Base-by-base conservation (phyloP, 768 basidiomycete genomes). In the Sutorius australiensis region DNA sequence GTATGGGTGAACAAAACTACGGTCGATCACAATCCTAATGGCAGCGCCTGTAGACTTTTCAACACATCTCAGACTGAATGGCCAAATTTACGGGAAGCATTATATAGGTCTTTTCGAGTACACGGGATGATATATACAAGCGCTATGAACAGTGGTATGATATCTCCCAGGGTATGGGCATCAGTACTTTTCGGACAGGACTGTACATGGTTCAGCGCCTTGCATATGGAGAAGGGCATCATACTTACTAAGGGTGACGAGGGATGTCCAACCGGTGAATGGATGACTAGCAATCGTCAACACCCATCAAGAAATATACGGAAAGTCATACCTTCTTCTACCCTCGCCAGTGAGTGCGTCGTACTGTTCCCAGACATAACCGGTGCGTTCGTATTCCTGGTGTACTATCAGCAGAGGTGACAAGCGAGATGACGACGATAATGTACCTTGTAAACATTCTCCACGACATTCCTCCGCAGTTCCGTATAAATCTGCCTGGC, bases 281-380 rank as follows among this genome's bases (percentile, higher is more conserved):
- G 95, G 94, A 70, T 95, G 92, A 62, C 94, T 94, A 62, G 43
- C 48, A 53, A 27, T 38, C 16, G 42, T 56, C 33, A 63, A 28
- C 13, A 58, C 21, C 32, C 46, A 45, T 6, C 17, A 47, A 42
- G 39, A 33, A 36, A 51, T 55, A n/a, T 27, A n/a, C 16, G 38
- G 36, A 17, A 19, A 36, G 43, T 61, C 76, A n/a, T 55, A 88
- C 90, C 92, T 95, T 74, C 95, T 72, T 66, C 78, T 78, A 2
- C 95, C 95, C 66, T 92, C 81, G 16, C 95, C 95, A 14, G 82
- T 89, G 4, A 76, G 67, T 1, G 92, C 75, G 67, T 98, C 87
- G 67, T 98, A 98, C 69, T 98, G 95, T 70, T 98, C 95, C 95
- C 95, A 98, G 14, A 92, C 92, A 66, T 92, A 95, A 4, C 93